Evolutionary conservation across 2,329 filamentous ascomycete species (phyloP).

Genomic region (Diplodia seriata): DNA sequence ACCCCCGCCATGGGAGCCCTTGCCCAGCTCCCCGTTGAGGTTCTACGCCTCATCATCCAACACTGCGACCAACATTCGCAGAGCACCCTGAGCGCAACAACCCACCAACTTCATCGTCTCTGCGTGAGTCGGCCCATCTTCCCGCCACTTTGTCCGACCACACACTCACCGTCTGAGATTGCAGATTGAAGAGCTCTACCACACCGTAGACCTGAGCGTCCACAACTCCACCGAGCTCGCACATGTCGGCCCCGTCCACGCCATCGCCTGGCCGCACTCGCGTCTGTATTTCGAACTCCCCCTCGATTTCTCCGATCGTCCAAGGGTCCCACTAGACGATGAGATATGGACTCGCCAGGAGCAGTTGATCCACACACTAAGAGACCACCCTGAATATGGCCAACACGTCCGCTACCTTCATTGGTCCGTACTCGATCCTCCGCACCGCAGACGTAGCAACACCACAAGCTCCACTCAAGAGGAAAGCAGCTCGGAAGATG

Average conservation of each 20-base stretch:
- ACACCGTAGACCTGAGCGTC: slow-evolving; percentile 4
- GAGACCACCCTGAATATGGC: not conserved
- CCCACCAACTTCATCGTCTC: slow-evolving; percentile 1
- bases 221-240: slow-evolving; percentile 10
- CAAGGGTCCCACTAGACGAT: slow-evolving; percentile 9
- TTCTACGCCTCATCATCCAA: slow-evolving; percentile 5
- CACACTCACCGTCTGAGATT: not conserved
- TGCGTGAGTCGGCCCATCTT: not conserved
- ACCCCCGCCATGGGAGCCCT: slow-evolving; percentile 2
- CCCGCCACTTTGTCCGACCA: too few species aligned
- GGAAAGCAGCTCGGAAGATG: not conserved
- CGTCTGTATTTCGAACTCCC: slow-evolving; percentile 1
- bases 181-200: slow-evolving; percentile 12
- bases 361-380: not conserved
- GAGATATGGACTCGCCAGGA: slow-evolving; percentile 4
- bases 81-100: slow-evolving; percentile 1
- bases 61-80: slow-evolving; percentile 7
- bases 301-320: slow-evolving; percentile 11
- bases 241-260: not conserved
- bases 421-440: slow-evolving; percentile 16
- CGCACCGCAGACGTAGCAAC: not conserved
- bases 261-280: not conserved
- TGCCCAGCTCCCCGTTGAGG: slow-evolving; percentile 2
- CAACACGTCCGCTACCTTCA: slow-evolving; percentile 6
- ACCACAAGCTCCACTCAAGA: too few species aligned